Evolutionary conservation across 352 stramenopile genomes (phyloP), one percentile per base, ranked within the genome.

Genomic region (Thraustotheca clavata): DNA sequence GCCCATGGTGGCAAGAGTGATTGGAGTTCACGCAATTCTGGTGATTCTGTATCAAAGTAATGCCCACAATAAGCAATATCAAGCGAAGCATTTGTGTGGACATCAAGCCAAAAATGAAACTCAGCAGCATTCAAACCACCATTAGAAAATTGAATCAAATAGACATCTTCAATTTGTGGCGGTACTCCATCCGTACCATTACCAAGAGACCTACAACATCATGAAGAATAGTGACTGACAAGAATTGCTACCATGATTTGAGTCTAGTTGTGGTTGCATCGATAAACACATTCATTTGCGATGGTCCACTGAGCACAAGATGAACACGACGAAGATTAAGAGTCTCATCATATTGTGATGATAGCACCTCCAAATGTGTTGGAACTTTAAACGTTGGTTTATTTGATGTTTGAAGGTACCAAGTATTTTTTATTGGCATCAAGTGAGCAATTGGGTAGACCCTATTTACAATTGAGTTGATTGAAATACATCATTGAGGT

Each of bases 81-180:
- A 43, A 91, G 83, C 5, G 72, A 66, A 0, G 68, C 59, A 24
- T 73, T 71, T 12, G 68, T 72, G 69, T 79, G 74, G 0, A 76
- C 78, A 62, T 91, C 82, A 67, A 91, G 75, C 82, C 82, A 91
- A 61, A 89, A 91, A 55, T 91, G 76, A 49, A 88, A 89, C 12
- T 60, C 79, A 4, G 79, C 73, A 0, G 79, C 76, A 33, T 83
- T 57, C 9, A 52, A 18, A 4, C 66, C 72, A 22, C 82, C 82
- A 6, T 74, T 86, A 41, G 76, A 76, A 43, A 91, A 85, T 59
- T 91, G 82, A 43, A 91, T 67, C 43, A 91, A 86, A 59, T 91
- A 91, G 18, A 74, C 76, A 59, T 85, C 82, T 49, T 87, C 73
- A 27, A 79, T 76, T 34, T 81, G 71, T 18, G 69, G 74, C 3